Conservation (phyloP, 2,329 filamentous ascomycete genomes). For the Fusarium nisikadoi region DNA sequence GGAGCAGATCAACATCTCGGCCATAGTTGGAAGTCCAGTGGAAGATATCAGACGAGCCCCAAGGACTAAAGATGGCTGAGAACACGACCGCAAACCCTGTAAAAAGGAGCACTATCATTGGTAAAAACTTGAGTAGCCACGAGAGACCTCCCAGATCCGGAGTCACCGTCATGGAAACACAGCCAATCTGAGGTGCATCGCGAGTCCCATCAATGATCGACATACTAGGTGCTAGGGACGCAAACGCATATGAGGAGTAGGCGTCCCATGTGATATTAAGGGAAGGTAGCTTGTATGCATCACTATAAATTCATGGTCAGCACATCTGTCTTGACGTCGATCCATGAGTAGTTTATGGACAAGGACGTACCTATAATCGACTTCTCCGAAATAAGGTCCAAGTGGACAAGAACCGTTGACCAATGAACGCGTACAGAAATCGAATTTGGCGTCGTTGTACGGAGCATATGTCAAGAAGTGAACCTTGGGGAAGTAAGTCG, state of each 20-base stretch:
- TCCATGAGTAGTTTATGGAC: background rate
- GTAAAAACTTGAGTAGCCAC: conserved; percentile 79
- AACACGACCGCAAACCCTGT: conserved; percentile 85
- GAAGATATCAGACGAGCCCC: conserved; percentile 91
- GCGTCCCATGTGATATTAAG: conserved; percentile 81
- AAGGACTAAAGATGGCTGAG: conserved; percentile 89
- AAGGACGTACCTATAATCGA: conserved; percentile 49
- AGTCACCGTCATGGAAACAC: conserved; percentile 83
- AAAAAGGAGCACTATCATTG: conserved; percentile 79
- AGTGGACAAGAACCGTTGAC: conserved; percentile 78
- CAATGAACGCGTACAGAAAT: conserved; percentile 74
- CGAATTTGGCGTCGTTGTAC: conserved; percentile 57
- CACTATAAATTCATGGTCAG: conserved; percentile 40
- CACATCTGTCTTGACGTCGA: background rate
- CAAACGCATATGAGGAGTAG: conserved; percentile 84
- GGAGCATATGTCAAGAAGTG: conserved; percentile 83
- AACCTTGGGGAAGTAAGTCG: conserved; percentile 78
- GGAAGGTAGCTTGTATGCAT: conserved; percentile 68
- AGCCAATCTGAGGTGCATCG: conserved; percentile 73
- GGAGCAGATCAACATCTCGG: conserved; percentile 88
- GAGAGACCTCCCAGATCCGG: conserved; percentile 80
- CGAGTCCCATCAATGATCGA: conserved; percentile 79
- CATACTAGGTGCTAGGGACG: conserved; percentile 80
- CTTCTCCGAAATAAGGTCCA: conserved; percentile 72
- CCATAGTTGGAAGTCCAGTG: conserved; percentile 99